Evolutionary conservation across 2,329 filamentous ascomycete genomes (phyloP).

Genomic region (Fusarium anguioides): DNA sequence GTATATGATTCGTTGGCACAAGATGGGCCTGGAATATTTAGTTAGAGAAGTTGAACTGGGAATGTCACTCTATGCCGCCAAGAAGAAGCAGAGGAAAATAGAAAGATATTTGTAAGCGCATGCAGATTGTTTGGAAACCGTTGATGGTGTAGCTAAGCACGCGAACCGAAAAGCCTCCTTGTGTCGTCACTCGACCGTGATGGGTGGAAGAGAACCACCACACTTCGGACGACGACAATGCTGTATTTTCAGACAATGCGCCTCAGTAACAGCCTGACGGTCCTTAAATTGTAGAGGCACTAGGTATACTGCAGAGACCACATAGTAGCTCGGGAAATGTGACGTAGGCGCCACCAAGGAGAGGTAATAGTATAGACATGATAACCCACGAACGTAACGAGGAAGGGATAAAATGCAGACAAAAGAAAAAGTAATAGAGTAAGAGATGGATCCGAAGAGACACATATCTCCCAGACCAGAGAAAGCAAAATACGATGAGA

Average conservation of each 20-base stretch:
- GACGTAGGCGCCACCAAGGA: constrained; percentile 40
- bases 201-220: not conserved
- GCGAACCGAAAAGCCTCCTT: constrained; percentile 18
- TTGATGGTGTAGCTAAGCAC: constrained; percentile 37
- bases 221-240: not conserved
- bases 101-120: not conserved
- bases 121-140: constrained; percentile 14
- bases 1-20: constrained; percentile 29
- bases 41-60: constrained; percentile 22
- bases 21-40: constrained; percentile 24
- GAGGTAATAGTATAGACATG: constrained; percentile 10
- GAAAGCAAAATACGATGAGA: constrained; percentile 4
- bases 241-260: constrained; percentile 1
- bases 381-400: constrained; percentile 4
- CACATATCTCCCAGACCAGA: not conserved
- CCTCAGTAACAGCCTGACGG: constrained; percentile 3
- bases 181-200: constrained; percentile 16
- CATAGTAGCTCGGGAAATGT: constrained; percentile 36
- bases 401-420: not conserved
- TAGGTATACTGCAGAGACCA: constrained; percentile 24
- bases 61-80: not conserved
- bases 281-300: constrained; percentile 5
- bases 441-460: not conserved
- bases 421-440: not conserved
- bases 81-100: not conserved